Evolutionary conservation across 2,329 filamentous ascomycete species (phyloP), one percentile per base, ranked within the genome.

Genomic region (Colletotrichum costaricense): DNA sequence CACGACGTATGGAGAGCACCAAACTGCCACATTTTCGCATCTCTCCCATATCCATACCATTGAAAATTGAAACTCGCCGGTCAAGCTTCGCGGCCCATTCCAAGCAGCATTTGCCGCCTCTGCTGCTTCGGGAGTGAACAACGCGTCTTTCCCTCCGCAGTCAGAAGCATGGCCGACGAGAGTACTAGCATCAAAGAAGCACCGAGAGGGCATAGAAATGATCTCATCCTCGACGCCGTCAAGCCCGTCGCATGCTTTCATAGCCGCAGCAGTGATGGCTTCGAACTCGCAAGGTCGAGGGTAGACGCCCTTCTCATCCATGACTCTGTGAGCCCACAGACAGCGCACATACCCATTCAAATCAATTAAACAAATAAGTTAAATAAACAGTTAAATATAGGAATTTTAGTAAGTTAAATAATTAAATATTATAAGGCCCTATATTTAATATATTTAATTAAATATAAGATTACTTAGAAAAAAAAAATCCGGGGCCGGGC

Each of bases 151-250:
- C 1, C 38, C 16, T 26, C 35, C 55, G 5, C 78, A 79, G 1
- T 66, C 11, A 19, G 73, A 19, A 0, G 33, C 14, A 3, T 30
- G 22, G 1, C 75, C 77, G 1, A 77, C 70, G 0, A 77, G 9
- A 0, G 58, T 55, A 1, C 12, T 59, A 0, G 77, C 75, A 19
- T 79, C 73, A 3, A 72, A 72, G 3, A 54, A 28, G 63, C 63
- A 74, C 52, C 28, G 56, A 24, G 49, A 42, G 11, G 52, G 57
- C 28, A 42, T 26, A 0, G 67, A 67, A 35, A 90, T 82, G 67
- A 89, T 86, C 16, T 79, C 81, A 74, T 89, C 87, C 5, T 80
- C 77, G 4, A 87, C 77, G 5, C 87, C 86, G 75, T 89, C 87
- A 35, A 84, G 82, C 4, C 75, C 74, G 74, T 89, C 88, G 75